Conservation (phyloP, 2,329 filamentous ascomycete genomes). For the Pseudopyrenochaeta lycopersici region DNA sequence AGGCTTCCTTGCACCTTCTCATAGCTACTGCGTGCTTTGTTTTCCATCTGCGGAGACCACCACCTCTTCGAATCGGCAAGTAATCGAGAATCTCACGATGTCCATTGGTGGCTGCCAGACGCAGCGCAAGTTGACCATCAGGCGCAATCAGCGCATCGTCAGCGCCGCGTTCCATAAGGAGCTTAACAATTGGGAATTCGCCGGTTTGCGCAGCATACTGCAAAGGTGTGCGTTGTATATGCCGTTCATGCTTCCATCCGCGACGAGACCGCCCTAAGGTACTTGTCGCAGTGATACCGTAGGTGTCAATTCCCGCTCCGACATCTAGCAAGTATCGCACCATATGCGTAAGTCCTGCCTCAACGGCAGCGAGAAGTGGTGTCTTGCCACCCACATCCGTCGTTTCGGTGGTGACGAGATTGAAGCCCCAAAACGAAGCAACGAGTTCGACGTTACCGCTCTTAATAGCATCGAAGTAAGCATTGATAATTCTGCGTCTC, state of each 20-base stretch:
- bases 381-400: constrained; percentile 14
- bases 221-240: constrained; percentile 53
- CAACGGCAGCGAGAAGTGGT: constrained; percentile 27
- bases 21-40: constrained; percentile 18
- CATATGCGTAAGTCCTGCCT: constrained; percentile 14
- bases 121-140: constrained; percentile 57
- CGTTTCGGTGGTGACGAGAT: constrained; percentile 20
- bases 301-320: constrained; percentile 23
- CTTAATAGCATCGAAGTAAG: constrained; percentile 19
- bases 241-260: background rate
- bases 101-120: constrained; percentile 54
- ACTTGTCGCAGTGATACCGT: constrained; percentile 1
- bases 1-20: constrained; percentile 11
- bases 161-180: constrained; percentile 54
- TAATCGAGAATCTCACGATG: constrained; percentile 57
- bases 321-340: constrained; percentile 20
- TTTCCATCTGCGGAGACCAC: constrained; percentile 26
- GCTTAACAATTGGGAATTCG: constrained; percentile 52
- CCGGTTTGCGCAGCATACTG: constrained; percentile 56
- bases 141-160: constrained; percentile 57
- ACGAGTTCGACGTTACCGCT: constrained; percentile 20
- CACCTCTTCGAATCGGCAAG: constrained; percentile 50
- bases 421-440: constrained; percentile 11
- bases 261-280: background rate
- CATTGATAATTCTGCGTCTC: constrained; percentile 2